Percentiles rank a stretch among this genome's conserved stretches.
phyloP scores from a whole-genome alignment of 805 yeast species.

The Lipomyces mesembrius region DNA sequence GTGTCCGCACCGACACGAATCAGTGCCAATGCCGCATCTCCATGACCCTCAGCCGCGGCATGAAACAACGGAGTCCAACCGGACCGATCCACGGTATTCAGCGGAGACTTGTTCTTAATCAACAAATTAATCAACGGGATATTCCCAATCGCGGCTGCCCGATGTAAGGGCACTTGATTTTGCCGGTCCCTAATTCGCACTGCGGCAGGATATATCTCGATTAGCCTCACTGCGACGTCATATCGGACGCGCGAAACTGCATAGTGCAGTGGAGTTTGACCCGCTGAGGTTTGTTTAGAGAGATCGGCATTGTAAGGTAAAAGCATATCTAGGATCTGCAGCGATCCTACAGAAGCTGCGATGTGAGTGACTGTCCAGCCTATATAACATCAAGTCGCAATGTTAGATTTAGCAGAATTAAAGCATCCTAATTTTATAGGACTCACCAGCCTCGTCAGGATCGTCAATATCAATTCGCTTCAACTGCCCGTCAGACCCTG shows the following conservation, averaged over 20 bases:
- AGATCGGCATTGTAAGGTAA: slow-evolving; percentile 61
- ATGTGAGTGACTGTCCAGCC: slow-evolving; percentile 89
- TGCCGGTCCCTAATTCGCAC: slow-evolving; percentile 68
- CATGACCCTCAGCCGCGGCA: slow-evolving; percentile 88
- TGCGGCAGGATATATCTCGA: slow-evolving; percentile 60
- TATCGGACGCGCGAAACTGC: slow-evolving; percentile 73
- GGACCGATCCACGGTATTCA: slow-evolving; percentile 67
- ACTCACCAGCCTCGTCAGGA: slow-evolving; percentile 61
- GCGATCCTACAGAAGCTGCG: slow-evolving; percentile 74
- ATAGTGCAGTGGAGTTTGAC: slow-evolving; percentile 74
- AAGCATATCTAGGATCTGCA: slow-evolving; percentile 57
- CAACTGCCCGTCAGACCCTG: slow-evolving; percentile 42
- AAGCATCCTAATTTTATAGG: background rate
- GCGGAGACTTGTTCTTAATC: slow-evolving; percentile 58
- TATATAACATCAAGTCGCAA: background rate
- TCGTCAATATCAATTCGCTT: slow-evolving; percentile 64
- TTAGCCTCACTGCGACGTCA: slow-evolving; percentile 58
- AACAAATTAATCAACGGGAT: slow-evolving; percentile 60
- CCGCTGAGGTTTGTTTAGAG: slow-evolving; percentile 63
- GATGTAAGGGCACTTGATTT: slow-evolving; percentile 70
- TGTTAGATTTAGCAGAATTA: background rate
- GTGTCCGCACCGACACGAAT: slow-evolving; percentile 71
- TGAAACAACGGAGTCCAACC: slow-evolving; percentile 92
- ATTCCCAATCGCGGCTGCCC: slow-evolving; percentile 83
- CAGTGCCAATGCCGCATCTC: slow-evolving; percentile 68